Evolutionary conservation across 2,329 filamentous ascomycete genomes (phyloP).

Genomic region (Sordariomycetes sp.): DNA sequence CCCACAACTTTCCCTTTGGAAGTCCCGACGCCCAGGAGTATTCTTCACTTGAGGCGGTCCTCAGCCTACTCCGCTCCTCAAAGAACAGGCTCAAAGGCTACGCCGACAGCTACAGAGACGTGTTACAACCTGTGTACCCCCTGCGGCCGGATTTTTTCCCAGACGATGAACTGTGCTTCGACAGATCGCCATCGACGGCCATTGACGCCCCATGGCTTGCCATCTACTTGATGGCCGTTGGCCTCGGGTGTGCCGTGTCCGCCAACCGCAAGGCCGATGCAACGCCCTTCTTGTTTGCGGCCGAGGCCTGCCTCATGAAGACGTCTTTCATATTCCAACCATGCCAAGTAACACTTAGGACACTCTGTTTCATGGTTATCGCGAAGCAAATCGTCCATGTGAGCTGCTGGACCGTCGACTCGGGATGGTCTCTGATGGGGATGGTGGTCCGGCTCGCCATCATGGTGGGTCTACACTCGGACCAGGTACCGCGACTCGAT

Average conservation of each 20-base stretch:
- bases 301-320: conserved; percentile 22
- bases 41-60: conserved; percentile 12
- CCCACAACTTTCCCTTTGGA: conserved; percentile 22
- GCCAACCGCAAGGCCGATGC: conserved; percentile 16
- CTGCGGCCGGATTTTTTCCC: not conserved
- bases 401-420: conserved; percentile 22
- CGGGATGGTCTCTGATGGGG: conserved; percentile 20
- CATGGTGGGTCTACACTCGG: conserved; percentile 20
- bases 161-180: not conserved
- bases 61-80: not conserved
- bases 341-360: conserved; percentile 16
- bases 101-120: not conserved
- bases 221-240: not conserved
- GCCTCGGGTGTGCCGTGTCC: not conserved
- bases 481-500: conserved; percentile 12
- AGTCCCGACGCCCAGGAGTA: conserved; percentile 19
- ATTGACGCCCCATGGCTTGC: not conserved
- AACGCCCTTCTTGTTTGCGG: conserved; percentile 20
- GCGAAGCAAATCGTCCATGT: conserved; percentile 22
- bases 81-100: not conserved
- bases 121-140: not conserved
- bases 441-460: conserved; percentile 19
- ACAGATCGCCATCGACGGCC: not conserved
- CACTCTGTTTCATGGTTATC: conserved; percentile 18
- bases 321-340: conserved; percentile 23